Percentiles rank a stretch among this genome's conserved stretches.
These are phyloP conservation scores for Clathrus columnatus DNA, from an alignment of 768 basidiomycete species.

Conservation along the genomic window DNA sequence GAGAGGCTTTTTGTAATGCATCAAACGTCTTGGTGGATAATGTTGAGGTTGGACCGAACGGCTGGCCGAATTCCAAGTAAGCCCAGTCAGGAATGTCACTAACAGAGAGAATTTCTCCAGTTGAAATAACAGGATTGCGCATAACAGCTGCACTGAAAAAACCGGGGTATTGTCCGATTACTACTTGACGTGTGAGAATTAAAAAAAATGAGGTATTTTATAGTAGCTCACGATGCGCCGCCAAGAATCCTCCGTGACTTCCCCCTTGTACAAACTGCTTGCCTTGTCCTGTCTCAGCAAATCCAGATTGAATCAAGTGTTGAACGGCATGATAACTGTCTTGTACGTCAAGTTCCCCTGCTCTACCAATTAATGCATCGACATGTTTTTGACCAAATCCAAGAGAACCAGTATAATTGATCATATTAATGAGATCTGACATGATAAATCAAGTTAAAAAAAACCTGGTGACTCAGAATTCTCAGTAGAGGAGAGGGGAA, in stretches of 20 bases:
- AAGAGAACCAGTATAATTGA: conserved; percentile 61
- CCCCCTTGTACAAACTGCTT: conserved; percentile 54
- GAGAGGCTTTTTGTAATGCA: conserved; percentile 41
- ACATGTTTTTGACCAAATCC: conserved; percentile 54
- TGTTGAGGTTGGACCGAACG: conserved; percentile 26
- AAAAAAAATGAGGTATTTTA: not conserved
- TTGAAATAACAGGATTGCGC: conserved; percentile 63
- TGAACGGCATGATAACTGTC: conserved; percentile 50
- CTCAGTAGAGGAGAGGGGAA: not conserved
- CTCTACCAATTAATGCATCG: conserved; percentile 43
- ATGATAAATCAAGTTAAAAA: not conserved
- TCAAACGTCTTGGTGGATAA: conserved; percentile 39
- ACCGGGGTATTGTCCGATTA: conserved; percentile 54
- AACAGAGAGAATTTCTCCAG: conserved; percentile 38
- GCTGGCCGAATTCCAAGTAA: conserved; percentile 32
- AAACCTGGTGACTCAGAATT: not conserved
- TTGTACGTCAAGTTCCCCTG: conserved; percentile 56
- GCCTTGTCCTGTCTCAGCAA: conserved; percentile 40
- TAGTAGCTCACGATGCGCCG: conserved; percentile 42
- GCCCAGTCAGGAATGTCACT: conserved; percentile 69
- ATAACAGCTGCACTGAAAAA: conserved; percentile 54
- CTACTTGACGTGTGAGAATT: conserved; percentile 23
- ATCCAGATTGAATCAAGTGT: conserved; percentile 40
- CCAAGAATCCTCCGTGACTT: conserved; percentile 62
- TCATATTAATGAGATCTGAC: conserved; percentile 48